Base-by-base conservation (phyloP, 2,329 filamentous ascomycete species). In the Exophiala viscosa region DNA sequence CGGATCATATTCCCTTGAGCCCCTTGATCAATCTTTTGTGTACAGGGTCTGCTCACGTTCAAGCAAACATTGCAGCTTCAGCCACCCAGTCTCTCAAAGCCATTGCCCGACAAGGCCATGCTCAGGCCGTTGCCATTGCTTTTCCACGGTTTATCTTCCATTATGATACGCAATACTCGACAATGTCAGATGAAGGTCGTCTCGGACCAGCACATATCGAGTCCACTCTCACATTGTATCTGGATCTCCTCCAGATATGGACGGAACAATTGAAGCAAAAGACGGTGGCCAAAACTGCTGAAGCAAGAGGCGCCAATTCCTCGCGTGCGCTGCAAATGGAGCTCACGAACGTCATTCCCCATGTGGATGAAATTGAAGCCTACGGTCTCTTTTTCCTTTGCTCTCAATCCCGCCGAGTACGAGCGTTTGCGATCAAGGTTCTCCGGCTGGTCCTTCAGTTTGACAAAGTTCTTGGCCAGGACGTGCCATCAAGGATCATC, bases 71-170 rank as follows among this genome's bases (percentile, higher is more conserved):
- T 67, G 95, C 93, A 1, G 82, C 84, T 39, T 96, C 93, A 0
- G 97, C 95, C 1, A 88, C 90, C 2, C 87, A 91, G 61, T 96
- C 93, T 1, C 73, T 99, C 13, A 97, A 96, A 68, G 92, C 92
- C 0, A 99, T 99, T 63, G 93, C 95, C 9, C 82, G 88, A 31
- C 93, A 99, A 65, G 88, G 87, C 6, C 88, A 96, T 70, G 91
- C 93, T 0, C 90, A 99, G 62, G 88, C 93, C 68, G 93, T 99
- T 2, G 96, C 91, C 0, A 96, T 95, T 70, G 92, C 93, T 0
- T 99, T 99, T 70, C 89, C 93, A 34, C 81, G 91, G 20, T 99
- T 97, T 70, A 99, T 99, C 48, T 99, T 99, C 74, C 96, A 93
- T 62, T 99, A 97, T 67, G 95, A 99, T 68, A 91, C 95, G 61